A percentile compares a stretch with the other conserved stretches of the same genome.
Conservation (phyloP, 768 basidiomycete species). For the Xerocomus potaroensis region DNA sequence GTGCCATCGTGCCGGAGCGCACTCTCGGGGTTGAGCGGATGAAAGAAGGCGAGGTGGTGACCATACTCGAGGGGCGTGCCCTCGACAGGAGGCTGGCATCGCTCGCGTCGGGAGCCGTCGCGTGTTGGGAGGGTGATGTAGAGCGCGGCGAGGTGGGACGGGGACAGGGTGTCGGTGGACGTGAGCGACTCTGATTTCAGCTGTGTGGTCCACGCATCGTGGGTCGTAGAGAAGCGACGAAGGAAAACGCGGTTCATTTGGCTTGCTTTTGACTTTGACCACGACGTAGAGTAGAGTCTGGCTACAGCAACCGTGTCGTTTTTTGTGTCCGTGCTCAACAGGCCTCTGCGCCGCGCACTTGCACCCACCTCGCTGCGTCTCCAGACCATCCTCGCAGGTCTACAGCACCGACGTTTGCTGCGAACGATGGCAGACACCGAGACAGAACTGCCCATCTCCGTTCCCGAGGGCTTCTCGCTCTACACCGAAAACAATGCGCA, state of each 20-base stretch:
- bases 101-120: conserved; percentile 47
- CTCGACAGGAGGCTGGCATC: conserved; percentile 37
- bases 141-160: conserved; percentile 59
- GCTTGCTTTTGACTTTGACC: too few relatives aligned
- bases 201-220: conserved; percentile 52
- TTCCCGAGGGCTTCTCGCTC: conserved; percentile 74
- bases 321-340: conserved; percentile 11
- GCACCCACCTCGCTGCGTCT: neutral
- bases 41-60: conserved; percentile 74
- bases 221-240: conserved; percentile 19
- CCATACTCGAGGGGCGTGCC: conserved; percentile 51
- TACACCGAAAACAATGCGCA: conserved; percentile 79
- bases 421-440: neutral
- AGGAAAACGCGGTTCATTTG: neutral
- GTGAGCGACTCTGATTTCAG: conserved; percentile 39
- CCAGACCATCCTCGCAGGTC: conserved; percentile 3
- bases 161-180: conserved; percentile 46
- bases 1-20: conserved; percentile 65
- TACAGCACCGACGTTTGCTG: conserved; percentile 7
- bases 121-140: conserved; percentile 71
- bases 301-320: neutral
- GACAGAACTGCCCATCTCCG: conserved; percentile 24
- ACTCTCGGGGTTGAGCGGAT: conserved; percentile 55
- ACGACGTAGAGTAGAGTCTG: too few relatives aligned
- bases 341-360: conserved; percentile 29